Evolutionary conservation across 306 rosid species (phyloP), one percentile per base, ranked within the genome.

Genomic region (Psophocarpus tetragonolobus): DNA sequence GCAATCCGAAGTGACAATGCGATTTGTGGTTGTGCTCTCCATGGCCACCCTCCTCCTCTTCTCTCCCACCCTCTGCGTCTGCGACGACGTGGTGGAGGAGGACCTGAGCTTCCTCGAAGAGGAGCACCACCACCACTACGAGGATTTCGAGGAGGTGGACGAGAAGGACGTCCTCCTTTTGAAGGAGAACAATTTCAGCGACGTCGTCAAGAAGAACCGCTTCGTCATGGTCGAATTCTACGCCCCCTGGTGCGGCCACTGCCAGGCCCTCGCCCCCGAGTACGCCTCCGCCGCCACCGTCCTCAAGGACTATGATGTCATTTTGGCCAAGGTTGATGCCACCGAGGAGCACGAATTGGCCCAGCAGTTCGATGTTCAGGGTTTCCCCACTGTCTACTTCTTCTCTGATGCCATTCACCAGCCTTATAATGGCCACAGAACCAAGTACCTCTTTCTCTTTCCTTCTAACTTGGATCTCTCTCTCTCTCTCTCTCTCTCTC

Each of bases 211-310:
- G 83, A 90, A 81, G 9, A 90, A 91, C 33, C 85, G 75, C 44
- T 93, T 81, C 76, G 97, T 96, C 0, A 67, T 96, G 96, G 99
- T 96, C 11, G 98, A 96, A 78, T 96, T 96, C 86, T 96, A 96
- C 68, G 99, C 99, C 13, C 96, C 99, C 4, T 96, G 99, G 99
- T 96, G 99, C 57, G 99, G 98, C 7, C 99, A 96, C 82, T 92
- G 99, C 80, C 96, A 96, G 82, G 97, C 99, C 5, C 54, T 96
- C 80, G 93, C 97, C 3, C 99, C 99, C 0, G 99, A 92, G 73
- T 96, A 90, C 57, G 94, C 97, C 1, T 88, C 98, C 0, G 98
- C 99, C 1, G 98, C 99, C 1, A 91, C 98, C 1, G 99, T 88
- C 74, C 86, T 96, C 76, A 91, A 91, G 87, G 85, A 79, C 8